Conservation (phyloP, 1,139 yeast species). For the Hansenula sp. region DNA sequence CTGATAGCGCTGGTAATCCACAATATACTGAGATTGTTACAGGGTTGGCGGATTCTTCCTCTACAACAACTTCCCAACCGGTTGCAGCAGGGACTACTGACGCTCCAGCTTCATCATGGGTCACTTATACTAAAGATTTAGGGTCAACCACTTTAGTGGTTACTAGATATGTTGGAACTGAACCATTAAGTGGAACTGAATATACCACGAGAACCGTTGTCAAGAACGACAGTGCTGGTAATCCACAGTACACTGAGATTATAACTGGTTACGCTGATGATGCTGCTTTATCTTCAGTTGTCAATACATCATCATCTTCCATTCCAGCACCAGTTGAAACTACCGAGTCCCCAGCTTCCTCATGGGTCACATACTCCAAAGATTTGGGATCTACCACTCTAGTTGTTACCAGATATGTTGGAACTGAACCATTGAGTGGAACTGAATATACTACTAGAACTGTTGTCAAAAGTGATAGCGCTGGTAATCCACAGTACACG, state of each 20-base stretch:
- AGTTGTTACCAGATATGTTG: slow-evolving; percentile 4
- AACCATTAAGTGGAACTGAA: not conserved
- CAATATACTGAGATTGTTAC: no score
- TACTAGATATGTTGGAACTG: slow-evolving; percentile 2
- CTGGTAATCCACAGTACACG: not conserved
- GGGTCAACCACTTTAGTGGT: slow-evolving; percentile 1
- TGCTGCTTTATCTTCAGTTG: not conserved
- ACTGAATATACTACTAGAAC: slow-evolving; percentile 1
- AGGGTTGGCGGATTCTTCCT: no score
- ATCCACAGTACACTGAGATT: slow-evolving; percentile 1
- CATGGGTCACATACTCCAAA: not conserved
- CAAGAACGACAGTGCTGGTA: not conserved
- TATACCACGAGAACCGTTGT: slow-evolving; percentile 1
- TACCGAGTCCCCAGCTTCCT: not conserved
- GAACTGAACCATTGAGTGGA: not conserved
- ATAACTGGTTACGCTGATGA: slow-evolving; percentile 1
- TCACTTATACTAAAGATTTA: not conserved
- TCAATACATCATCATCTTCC: no score
- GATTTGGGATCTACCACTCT: not conserved
- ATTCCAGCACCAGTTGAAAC: not conserved
- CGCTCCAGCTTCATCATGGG: not conserved
- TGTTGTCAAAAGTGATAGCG: not conserved
- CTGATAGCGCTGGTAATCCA: no score
- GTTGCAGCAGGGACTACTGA: not conserved
- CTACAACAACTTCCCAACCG: no score